Evolutionary conservation across 129 eudicot species (phyloP).

Genomic region (Smallanthus sonchifolius): DNA sequence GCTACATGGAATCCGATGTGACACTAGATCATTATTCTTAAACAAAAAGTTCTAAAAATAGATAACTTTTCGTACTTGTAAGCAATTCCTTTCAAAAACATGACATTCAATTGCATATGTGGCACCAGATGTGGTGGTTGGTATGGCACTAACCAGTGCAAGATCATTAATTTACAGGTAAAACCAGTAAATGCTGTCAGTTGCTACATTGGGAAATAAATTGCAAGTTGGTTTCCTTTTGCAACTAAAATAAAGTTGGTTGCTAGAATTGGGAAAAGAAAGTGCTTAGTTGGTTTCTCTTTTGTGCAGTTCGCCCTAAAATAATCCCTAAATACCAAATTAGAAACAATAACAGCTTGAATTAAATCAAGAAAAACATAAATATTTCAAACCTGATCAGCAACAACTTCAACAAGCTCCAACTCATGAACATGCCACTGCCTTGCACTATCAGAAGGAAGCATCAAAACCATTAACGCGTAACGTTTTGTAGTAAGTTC

Average conservation of each 20-base stretch:
- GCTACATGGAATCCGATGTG: background rate
- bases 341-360: background rate
- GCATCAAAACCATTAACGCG: constrained; percentile 97
- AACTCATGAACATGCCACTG: constrained; percentile 93
- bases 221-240: background rate
- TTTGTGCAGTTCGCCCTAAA: background rate
- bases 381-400: constrained; percentile 75
- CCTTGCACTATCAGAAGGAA: constrained; percentile 93
- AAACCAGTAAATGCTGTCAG: background rate
- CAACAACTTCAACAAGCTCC: constrained; percentile 98
- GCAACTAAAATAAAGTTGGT: background rate
- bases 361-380: background rate
- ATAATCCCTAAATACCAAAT: background rate
- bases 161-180: background rate
- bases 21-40: background rate
- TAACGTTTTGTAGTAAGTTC: constrained; percentile 86
- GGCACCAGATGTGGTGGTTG: background rate
- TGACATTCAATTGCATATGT: background rate
- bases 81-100: background rate
- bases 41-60: background rate
- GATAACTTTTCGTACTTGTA: background rate
- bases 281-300: background rate
- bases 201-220: background rate
- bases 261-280: background rate
- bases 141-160: background rate